Percentiles rank a stretch among this genome's conserved stretches.
phyloP scores from a whole-genome alignment of 441 rosid species.

The Eutrema salsugineum region DNA sequence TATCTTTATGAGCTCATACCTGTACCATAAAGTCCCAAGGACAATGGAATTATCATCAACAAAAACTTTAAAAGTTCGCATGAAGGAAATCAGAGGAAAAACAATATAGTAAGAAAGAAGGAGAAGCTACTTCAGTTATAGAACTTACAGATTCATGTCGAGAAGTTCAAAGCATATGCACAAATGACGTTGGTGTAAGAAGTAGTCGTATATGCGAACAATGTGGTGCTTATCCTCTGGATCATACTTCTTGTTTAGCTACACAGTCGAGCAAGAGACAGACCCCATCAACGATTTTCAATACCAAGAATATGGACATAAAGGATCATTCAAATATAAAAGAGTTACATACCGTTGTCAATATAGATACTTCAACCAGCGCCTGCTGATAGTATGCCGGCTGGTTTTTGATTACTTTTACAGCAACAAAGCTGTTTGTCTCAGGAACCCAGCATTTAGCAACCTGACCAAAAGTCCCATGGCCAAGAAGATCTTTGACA shows the following conservation, averaged over 20 bases:
- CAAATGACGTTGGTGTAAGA: constrained; percentile 82
- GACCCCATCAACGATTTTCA: constrained; percentile 4
- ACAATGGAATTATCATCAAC: constrained; percentile 7
- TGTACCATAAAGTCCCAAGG: constrained; percentile 30
- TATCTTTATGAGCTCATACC: constrained; percentile 98
- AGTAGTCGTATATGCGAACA: constrained; percentile 96
- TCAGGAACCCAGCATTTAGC: constrained; percentile 96
- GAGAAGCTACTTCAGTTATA: constrained; percentile 9
- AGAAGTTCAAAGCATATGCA: constrained; percentile 99
- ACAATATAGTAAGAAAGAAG: constrained; percentile 3
- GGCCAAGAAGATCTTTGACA: constrained; percentile 99
- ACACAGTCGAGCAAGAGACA: constrained; percentile 29
- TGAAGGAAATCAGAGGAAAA: constrained; percentile 11
- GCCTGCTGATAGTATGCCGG: constrained; percentile 99
- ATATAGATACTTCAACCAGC: constrained; percentile 96
- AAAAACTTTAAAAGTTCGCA: constrained; percentile 2
- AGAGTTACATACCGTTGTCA: constrained; percentile 67
- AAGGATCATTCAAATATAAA: constrained; percentile 13
- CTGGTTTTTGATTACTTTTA: constrained; percentile 95
- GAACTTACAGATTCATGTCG: constrained; percentile 93
- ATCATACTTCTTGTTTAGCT: constrained; percentile 98
- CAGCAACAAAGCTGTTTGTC: constrained; percentile 74
- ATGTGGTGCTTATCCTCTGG: constrained; percentile 99
- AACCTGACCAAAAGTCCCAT: constrained; percentile 99
- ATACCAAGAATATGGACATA: not conserved